Evolutionary conservation across 2,329 filamentous ascomycete species (phyloP), one percentile per base, ranked within the genome.

Genomic region (Nemania diffusa): DNA sequence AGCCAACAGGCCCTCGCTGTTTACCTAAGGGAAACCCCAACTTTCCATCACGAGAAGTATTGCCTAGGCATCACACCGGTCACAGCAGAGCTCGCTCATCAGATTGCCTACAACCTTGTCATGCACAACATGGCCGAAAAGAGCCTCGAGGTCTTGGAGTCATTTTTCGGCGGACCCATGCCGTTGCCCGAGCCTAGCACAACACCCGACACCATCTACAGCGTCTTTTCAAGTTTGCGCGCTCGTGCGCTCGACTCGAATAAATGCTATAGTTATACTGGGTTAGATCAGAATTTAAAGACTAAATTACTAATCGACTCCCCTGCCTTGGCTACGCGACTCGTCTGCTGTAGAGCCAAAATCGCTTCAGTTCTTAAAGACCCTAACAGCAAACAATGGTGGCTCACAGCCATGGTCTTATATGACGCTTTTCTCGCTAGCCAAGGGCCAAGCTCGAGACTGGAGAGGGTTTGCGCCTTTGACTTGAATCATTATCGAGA

Each of bases 111-210:
- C 40, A 32, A 32, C 34, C 37, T 67, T 55, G 57, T 53, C 48
- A 24, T 20, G 48, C 61, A 26, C 4, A 51, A 59, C 40, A 58
- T 56, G 34, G 52, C 37, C 22, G 13, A 53, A 64, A 24, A 67
- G 40, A 42, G 67, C 37, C 42, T 26, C 46, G 53, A 69, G 15
- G 46, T 57, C 32, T 42, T 69, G 20, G 48, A 67, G 27, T 62
- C 53, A 26, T 69, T 69, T 46, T 69, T 67, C 40, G 64, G 64
- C 46, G 64, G 48, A 42, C 64, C 60, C 5, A 62, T 69, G 59
- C 57, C 34, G 44, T 53, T 67, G 44, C 64, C 64, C 48, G 60
- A 69, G 32, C 61, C 63, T 26, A 48, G 42, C 32, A 66, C 63
- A 20, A 44, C 62, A 11, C 56, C 63, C 5, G 40, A 64, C 32